Conservation (phyloP, 768 basidiomycete species). For the Panaeolus papilionaceus region DNA sequence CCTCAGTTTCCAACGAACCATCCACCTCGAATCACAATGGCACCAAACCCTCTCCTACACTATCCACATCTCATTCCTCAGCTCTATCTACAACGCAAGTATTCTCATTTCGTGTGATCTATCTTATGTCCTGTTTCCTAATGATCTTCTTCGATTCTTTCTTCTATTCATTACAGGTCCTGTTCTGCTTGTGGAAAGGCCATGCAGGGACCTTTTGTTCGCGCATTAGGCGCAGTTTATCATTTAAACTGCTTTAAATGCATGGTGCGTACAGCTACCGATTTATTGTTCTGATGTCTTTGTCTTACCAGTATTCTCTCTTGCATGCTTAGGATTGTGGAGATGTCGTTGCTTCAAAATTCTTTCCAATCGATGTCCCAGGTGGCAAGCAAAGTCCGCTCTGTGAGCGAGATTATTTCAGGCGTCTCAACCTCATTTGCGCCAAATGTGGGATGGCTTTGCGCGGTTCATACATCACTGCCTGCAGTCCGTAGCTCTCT, state of each 20-base stretch:
- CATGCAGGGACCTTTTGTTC: slow-evolving; percentile 96
- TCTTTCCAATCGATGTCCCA: slow-evolving; percentile 95
- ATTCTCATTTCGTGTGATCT: slow-evolving; percentile 20
- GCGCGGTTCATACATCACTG: slow-evolving; percentile 98
- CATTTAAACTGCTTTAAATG: slow-evolving; percentile 99
- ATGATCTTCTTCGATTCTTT: slow-evolving; percentile 35
- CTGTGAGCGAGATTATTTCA: slow-evolving; percentile 99
- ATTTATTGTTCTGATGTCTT: slow-evolving; percentile 6
- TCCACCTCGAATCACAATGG: slow-evolving; percentile 37
- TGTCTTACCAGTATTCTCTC: slow-evolving; percentile 22
- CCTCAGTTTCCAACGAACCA: slow-evolving; percentile 46
- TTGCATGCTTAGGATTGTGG: slow-evolving; percentile 80
- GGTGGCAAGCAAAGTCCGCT: slow-evolving; percentile 91
- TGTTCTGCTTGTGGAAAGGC: slow-evolving; percentile 80
- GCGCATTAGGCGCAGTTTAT: slow-evolving; percentile 91
- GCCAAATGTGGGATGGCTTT: slow-evolving; percentile 94
- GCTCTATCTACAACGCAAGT: slow-evolving; percentile 68
- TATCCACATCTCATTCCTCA: slow-evolving; percentile 60
- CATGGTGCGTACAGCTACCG: slow-evolving; percentile 64
- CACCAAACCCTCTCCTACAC: slow-evolving; percentile 28
- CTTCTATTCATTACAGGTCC: slow-evolving; percentile 48
- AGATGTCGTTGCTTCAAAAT: slow-evolving; percentile 95
- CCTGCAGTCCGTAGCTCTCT: slow-evolving; percentile 79
- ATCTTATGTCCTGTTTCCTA: slow-evolving; percentile 20
- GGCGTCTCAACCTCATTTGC: slow-evolving; percentile 94